Base-by-base conservation (phyloP, 1,284 basidiomycete species). In the Irpex rosettiformis region DNA sequence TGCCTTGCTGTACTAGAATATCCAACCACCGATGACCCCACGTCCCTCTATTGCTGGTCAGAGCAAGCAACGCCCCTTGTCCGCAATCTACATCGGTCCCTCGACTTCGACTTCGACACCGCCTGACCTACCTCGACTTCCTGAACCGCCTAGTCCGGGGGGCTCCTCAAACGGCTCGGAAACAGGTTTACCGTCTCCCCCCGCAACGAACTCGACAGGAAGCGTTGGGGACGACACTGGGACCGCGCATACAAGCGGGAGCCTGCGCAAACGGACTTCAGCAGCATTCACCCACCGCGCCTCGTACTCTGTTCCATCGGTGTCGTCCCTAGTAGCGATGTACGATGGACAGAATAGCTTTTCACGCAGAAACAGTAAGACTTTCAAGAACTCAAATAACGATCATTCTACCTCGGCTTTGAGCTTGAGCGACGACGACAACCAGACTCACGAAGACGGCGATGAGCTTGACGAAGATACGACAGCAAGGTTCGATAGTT, bases 151-250 rank as follows among this genome's bases (percentile, higher is more conserved):
- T 7, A 86, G 83, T 60, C 85, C 86, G 16, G 74, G 73, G 6
- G 75, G 65, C 70, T 75, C 70, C 61, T 80, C 81, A 3, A 72
- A 65, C 61, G 30, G 52, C 3, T 55, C 60, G 8, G 75, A 78
- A 60, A 88, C 86, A 8, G 88, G 89, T 6, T 71, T 91, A 4
- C 89, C 89, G 1, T 90, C 88, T 16, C 89, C 89, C 0, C 89
- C 89, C 45, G 89, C 88, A 40, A 88, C 89, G 24, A 91, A 90
- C 67, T 91, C 88, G 18, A 89, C 88, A 1, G 88, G 87, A 53
- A 89, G 88, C 69, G 87, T 88, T 2, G 86, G 84, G 54, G 84
- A 86, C 60, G 77, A 76, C 59, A 69, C 76, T 42, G 79, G 83
- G 60, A 51, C 48, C 48, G 22, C 48, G 48, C 48, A 51, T 25